These are phyloP conservation scores for Nothophaeocryptopus gaeumannii DNA, from an alignment of 2,329 filamentous ascomycete species.

Conservation along the genomic window DNA sequence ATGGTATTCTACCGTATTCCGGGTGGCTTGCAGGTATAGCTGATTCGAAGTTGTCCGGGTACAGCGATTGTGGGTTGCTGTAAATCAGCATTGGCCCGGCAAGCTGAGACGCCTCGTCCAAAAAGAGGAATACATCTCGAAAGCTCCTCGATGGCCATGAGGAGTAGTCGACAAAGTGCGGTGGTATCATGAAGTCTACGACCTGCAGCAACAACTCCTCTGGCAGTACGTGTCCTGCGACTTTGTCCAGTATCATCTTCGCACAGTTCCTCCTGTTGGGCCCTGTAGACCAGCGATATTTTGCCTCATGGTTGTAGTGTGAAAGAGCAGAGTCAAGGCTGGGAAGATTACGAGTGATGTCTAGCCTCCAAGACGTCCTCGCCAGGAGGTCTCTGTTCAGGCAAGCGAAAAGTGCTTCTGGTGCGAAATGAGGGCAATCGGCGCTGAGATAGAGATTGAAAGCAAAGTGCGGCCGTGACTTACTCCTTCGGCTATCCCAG, in stretches of 20 bases:
- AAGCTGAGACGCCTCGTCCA: neutral
- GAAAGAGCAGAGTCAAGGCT: constrained; percentile 1
- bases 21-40: neutral
- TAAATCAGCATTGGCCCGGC: constrained; percentile 1
- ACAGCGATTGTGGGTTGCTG: neutral
- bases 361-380: neutral
- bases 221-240: neutral
- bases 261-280: neutral
- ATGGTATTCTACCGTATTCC: neutral
- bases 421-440: neutral
- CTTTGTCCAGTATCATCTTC: neutral
- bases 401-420: constrained; percentile 1
- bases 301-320: neutral
- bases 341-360: neutral
- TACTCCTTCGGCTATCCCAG: neutral
- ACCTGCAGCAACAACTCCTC: constrained; percentile 1
- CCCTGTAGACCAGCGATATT: neutral
- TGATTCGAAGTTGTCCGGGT: too few relatives aligned
- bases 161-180: neutral
- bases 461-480: neutral
- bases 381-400: neutral
- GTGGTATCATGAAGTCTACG: neutral
- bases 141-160: neutral
- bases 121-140: constrained; percentile 1
- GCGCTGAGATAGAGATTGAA: constrained; percentile 6